phyloP scores from a whole-genome alignment of 2,329 filamentous ascomycete species.

The Aspergillus neoniger region DNA sequence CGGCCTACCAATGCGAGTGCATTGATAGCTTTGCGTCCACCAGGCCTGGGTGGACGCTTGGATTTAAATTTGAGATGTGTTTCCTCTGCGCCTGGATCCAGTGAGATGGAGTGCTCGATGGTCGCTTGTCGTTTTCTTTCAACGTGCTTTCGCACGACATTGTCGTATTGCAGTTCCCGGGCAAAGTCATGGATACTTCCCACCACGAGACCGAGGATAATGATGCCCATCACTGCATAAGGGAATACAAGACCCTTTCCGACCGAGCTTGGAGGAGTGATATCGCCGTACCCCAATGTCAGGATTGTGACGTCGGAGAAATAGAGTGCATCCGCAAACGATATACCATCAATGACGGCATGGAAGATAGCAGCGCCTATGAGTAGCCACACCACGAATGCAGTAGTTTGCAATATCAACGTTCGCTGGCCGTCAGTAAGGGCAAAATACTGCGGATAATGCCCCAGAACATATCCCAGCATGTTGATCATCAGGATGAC shows the following conservation, averaged over 20 bases:
- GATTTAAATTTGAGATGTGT: conserved; percentile 10
- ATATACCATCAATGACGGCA: conserved; percentile 68
- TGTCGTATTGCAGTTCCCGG: conserved; percentile 60
- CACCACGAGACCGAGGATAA: conserved; percentile 81
- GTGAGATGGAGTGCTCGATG: conserved; percentile 49
- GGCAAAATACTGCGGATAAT: conserved; percentile 76
- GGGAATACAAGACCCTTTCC: conserved; percentile 76
- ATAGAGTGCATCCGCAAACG: conserved; percentile 75
- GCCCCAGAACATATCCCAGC: conserved; percentile 70
- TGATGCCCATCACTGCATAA: conserved; percentile 78
- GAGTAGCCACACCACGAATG: conserved; percentile 78
- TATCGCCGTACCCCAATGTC: conserved; percentile 64
- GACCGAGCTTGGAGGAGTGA: conserved; percentile 57
- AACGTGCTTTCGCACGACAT: conserved; percentile 62
- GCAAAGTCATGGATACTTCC: conserved; percentile 73
- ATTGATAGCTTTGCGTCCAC: conserved; percentile 27
- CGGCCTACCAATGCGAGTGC: conserved; percentile 25
- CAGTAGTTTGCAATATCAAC: conserved; percentile 85
- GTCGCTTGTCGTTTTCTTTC: conserved; percentile 57
- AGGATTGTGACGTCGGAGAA: conserved; percentile 72
- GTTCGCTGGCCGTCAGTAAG: conserved; percentile 81
- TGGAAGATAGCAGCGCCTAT: conserved; percentile 76
- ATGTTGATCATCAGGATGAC: conserved; percentile 78
- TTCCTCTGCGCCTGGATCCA: not conserved
- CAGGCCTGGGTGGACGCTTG: conserved; percentile 13